Evolutionary conservation across 2,329 filamentous ascomycete species (phyloP).

Genomic region (Diaporthe sp.): DNA sequence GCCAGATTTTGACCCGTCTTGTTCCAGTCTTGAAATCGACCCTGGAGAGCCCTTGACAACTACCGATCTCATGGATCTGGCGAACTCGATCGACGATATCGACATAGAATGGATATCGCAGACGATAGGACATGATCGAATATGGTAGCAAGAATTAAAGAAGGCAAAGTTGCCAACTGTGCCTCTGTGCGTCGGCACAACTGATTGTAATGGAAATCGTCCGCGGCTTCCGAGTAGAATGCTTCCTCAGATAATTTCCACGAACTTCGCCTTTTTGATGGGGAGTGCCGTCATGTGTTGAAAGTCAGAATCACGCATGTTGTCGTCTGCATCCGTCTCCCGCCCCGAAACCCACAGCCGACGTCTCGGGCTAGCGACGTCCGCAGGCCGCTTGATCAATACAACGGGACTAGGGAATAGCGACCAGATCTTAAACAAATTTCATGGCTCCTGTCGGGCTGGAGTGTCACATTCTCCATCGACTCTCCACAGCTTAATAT

Average conservation of each 20-base stretch:
- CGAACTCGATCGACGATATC: conserved; percentile 58
- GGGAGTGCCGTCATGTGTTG: not conserved
- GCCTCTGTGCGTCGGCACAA: not conserved
- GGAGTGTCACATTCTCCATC: not conserved
- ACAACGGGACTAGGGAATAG: not conserved
- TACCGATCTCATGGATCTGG: conserved; percentile 60
- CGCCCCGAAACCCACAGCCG: not conserved
- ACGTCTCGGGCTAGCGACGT: not conserved
- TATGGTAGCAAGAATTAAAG: not conserved
- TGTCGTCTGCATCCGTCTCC: not conserved
- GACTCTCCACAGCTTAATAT: not conserved
- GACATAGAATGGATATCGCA: conserved; percentile 62
- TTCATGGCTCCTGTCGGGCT: not conserved
- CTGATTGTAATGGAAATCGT: not conserved
- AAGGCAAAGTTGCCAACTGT: not conserved
- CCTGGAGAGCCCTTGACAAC: conserved; percentile 55
- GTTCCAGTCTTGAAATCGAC: conserved; percentile 3
- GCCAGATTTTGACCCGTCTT: not conserved
- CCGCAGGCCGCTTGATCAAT: no score
- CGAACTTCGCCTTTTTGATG: not conserved
- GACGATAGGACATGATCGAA: conserved; percentile 46
- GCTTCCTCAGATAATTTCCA: not conserved
- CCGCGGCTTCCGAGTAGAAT: not conserved
- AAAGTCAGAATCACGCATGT: not conserved
- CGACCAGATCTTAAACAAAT: not conserved